These are phyloP conservation scores for Colletotrichum cordylinicola DNA, from an alignment of 2,329 filamentous ascomycete genomes.

Conservation along the genomic window DNA sequence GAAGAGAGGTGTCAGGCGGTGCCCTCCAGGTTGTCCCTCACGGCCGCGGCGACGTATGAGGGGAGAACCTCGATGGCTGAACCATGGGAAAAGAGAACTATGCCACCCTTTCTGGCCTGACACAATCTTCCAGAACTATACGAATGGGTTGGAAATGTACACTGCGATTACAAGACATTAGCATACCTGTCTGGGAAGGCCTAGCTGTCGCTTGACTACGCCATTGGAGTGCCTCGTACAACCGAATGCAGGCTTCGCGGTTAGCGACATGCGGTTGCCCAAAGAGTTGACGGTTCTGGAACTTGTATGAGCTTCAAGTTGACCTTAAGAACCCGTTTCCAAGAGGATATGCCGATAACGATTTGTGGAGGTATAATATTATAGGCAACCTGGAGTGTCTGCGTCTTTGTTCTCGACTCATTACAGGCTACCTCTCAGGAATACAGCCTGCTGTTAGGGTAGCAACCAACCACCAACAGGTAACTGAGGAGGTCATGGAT, in stretches of 20 bases:
- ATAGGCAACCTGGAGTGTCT: neutral
- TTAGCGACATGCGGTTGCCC: neutral
- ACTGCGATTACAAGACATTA: neutral
- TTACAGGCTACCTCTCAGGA: neutral
- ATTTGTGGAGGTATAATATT: neutral
- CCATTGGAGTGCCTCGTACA: neutral
- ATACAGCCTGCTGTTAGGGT: neutral
- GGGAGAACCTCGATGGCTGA: neutral
- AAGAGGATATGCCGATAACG: neutral
- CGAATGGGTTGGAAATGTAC: neutral
- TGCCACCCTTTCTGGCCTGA: neutral
- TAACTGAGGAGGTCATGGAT: neutral
- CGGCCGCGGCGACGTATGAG: neutral
- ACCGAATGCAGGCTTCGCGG: neutral
- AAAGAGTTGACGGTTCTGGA: neutral
- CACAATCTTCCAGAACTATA: neutral
- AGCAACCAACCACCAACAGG: neutral
- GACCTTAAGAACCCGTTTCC: neutral
- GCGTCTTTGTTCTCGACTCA: neutral
- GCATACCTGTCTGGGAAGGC: neutral
- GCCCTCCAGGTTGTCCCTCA: neutral
- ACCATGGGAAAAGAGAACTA: neutral
- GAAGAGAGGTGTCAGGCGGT: neutral
- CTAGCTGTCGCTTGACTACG: neutral
- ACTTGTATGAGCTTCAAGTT: neutral